These are phyloP conservation scores for Trichoderma virens DNA, from an alignment of 495 filamentous ascomycete genomes.

Conservation along the genomic window DNA sequence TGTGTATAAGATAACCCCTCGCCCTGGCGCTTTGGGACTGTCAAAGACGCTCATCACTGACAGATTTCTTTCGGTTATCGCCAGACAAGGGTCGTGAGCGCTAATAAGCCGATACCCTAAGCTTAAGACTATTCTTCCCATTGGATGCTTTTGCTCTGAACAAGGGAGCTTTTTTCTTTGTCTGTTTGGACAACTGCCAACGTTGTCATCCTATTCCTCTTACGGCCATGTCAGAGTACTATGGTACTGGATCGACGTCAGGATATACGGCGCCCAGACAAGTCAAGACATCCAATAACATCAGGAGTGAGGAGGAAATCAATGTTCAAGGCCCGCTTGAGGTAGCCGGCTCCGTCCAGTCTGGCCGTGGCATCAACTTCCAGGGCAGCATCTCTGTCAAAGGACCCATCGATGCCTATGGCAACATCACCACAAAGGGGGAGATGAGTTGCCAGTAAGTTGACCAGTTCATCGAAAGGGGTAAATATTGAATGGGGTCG, in stretches of 20 bases:
- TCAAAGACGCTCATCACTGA: not conserved
- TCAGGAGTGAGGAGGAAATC: slow-evolving; percentile 26
- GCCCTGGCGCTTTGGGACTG: not conserved
- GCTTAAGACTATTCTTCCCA: not conserved
- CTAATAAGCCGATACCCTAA: not conserved
- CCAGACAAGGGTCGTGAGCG: not conserved
- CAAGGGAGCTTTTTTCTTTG: not conserved
- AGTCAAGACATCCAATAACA: slow-evolving; percentile 23
- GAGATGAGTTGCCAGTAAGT: slow-evolving; percentile 22
- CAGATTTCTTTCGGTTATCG: not conserved
- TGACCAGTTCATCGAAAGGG: too few relatives aligned
- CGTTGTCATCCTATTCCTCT: not conserved
- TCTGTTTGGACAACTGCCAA: too few relatives aligned
- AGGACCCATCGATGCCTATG: slow-evolving; percentile 33
- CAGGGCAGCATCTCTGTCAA: slow-evolving; percentile 26
- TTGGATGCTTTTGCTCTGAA: not conserved
- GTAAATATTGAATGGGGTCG: not conserved
- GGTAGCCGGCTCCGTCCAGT: slow-evolving; percentile 32
- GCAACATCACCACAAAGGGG: slow-evolving; percentile 26
- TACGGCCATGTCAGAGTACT: slow-evolving; percentile 8
- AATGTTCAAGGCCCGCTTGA: slow-evolving; percentile 29
- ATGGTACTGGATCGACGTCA: not conserved
- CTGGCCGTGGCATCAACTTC: slow-evolving; percentile 24
- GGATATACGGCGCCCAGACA: not conserved
- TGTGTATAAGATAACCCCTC: not conserved